A percentile compares a stretch with the other conserved stretches of the same genome.
These are phyloP conservation scores for Trichoderma parareesei DNA, from an alignment of 495 filamentous ascomycete species.

Conservation along the genomic window DNA sequence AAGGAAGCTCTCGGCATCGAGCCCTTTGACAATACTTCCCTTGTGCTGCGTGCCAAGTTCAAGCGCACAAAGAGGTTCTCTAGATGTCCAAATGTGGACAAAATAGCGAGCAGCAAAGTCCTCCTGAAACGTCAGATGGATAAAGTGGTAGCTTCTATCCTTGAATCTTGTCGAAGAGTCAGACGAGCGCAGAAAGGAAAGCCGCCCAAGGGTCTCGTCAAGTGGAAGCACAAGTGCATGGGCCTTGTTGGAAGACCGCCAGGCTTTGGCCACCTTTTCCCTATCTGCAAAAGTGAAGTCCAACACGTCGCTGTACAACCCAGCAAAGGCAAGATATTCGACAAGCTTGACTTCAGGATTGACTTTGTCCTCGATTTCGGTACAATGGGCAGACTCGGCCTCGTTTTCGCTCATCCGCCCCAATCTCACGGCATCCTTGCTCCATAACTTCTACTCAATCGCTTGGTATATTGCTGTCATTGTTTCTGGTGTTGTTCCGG, in stretches of 20 bases:
- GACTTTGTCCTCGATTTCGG: constrained; percentile 18
- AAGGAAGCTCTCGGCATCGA: constrained; percentile 23
- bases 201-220: no score
- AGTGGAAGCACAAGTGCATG: no score
- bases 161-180: constrained; percentile 15
- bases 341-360: constrained; percentile 23
- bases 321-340: constrained; percentile 31
- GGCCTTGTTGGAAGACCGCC: constrained; percentile 18
- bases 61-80: neutral
- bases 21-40: neutral
- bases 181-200: constrained; percentile 30
- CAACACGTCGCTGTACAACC: constrained; percentile 28
- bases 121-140: constrained; percentile 37
- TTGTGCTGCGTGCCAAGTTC: neutral
- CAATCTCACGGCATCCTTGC: no score
- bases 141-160: constrained; percentile 31
- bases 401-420: no score
- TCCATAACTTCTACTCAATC: neutral
- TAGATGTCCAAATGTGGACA: constrained; percentile 26
- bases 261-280: no score
- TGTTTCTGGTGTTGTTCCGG: neutral
- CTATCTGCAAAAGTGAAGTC: no score
- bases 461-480: neutral
- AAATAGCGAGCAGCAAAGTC: constrained; percentile 38
- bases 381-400: no score